Evolutionary conservation across 2,329 filamentous ascomycete genomes (phyloP).

Genomic region (Penicillium sp.): DNA sequence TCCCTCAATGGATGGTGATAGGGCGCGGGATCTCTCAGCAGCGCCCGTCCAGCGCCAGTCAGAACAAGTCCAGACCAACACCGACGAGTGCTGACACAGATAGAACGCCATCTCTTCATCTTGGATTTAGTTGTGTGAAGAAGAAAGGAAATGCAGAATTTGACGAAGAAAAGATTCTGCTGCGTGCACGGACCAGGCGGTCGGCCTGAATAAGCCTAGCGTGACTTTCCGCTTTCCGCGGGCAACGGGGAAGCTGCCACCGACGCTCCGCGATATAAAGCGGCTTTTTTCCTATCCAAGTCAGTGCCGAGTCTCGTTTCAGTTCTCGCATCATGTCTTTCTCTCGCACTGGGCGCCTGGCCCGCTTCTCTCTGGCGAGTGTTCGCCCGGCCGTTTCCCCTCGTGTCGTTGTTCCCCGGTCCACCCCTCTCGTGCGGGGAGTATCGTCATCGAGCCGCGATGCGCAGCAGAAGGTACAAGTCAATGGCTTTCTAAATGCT

Average conservation of each 20-base stretch:
- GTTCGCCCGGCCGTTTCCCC: constrained; percentile 19
- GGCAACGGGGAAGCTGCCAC: constrained; percentile 31
- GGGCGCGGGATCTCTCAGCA: constrained; percentile 37
- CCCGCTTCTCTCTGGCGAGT: constrained; percentile 29
- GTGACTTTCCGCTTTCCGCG: constrained; percentile 32
- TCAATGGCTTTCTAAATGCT: constrained; percentile 2
- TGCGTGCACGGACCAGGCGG: constrained; percentile 20
- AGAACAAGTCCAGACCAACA: constrained; percentile 16
- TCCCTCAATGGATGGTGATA: constrained; percentile 33
- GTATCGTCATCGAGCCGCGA: constrained; percentile 38
- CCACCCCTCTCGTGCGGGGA: constrained; percentile 32
- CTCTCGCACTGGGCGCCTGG: constrained; percentile 34
- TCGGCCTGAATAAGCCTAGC: constrained; percentile 22
- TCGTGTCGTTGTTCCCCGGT: constrained; percentile 21
- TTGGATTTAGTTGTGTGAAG: constrained; percentile 41
- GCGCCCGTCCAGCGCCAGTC: constrained; percentile 32
- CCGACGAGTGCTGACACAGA: constrained; percentile 36
- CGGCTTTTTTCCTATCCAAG: constrained; percentile 19
- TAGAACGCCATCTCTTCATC: constrained; percentile 35
- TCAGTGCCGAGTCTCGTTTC: constrained; percentile 8
- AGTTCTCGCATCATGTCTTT: constrained; percentile 29
- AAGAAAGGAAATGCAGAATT: constrained; percentile 18
- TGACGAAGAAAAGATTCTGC: constrained; percentile 16
- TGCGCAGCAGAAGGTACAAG: constrained; percentile 39
- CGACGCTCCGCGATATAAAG: constrained; percentile 17